These are phyloP conservation scores for Fusarium sp. DNA, from an alignment of 2,329 filamentous ascomycete genomes.

Conservation along the genomic window DNA sequence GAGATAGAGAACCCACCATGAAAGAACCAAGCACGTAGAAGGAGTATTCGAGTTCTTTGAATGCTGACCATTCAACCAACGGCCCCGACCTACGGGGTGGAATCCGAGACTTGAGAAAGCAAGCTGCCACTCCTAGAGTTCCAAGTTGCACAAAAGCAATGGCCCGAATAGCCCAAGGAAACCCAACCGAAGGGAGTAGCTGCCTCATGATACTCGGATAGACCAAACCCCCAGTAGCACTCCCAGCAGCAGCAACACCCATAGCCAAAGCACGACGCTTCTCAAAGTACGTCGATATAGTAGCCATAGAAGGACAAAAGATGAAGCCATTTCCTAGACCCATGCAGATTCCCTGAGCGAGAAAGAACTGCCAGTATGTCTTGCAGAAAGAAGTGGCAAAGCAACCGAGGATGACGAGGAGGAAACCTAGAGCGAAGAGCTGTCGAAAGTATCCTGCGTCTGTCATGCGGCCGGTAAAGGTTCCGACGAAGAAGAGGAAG, in stretches of 20 bases:
- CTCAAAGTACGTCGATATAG: slow-evolving; percentile 18
- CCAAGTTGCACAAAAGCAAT: slow-evolving; percentile 18
- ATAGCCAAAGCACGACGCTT: slow-evolving; percentile 7
- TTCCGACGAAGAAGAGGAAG: slow-evolving; percentile 64
- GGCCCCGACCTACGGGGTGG: neutral
- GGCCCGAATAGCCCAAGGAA: slow-evolving; percentile 8
- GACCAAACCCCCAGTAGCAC: slow-evolving; percentile 5
- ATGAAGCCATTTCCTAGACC: slow-evolving; percentile 20
- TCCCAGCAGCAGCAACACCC: slow-evolving; percentile 9
- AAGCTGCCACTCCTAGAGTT: neutral
- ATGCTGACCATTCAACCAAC: slow-evolving; percentile 11
- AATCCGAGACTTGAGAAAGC: slow-evolving; percentile 3
- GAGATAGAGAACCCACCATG: no score
- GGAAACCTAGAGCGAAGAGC: neutral
- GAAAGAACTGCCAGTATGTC: slow-evolving; percentile 18
- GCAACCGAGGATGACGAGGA: slow-evolving; percentile 9
- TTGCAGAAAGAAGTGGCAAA: slow-evolving; percentile 6
- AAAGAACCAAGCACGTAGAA: slow-evolving; percentile 11
- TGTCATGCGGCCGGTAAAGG: slow-evolving; percentile 62
- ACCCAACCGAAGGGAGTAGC: slow-evolving; percentile 11
- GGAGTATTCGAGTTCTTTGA: slow-evolving; percentile 13
- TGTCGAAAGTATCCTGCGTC: slow-evolving; percentile 63
- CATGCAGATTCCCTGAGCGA: slow-evolving; percentile 17
- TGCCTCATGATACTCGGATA: slow-evolving; percentile 13
- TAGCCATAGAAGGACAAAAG: slow-evolving; percentile 6